Evolutionary conservation across 2,329 filamentous ascomycete genomes (phyloP), one percentile per base, ranked within the genome.

Genomic region (Trichophyton equinum): DNA sequence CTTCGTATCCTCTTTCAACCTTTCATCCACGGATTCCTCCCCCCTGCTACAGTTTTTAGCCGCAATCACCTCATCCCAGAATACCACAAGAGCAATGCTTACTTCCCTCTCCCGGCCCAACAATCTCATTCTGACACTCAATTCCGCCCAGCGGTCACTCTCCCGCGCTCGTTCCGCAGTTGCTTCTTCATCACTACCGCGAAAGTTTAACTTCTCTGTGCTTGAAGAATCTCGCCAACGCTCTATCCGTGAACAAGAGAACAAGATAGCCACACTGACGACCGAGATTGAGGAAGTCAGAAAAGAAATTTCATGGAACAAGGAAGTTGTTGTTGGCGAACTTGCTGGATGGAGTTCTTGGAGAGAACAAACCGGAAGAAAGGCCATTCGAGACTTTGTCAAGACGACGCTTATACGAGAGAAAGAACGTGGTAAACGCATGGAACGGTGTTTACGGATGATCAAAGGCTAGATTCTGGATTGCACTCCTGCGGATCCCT

Each of bases 291-390:
- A 86, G 20, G 82, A 84, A 49, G 74, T 96, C n/a, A 86, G 87
- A 0, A 84, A 84, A 58, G 94, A 99, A 73, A 77, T 99, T 60
- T 79, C 90, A 57, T 96, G 94, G 73, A 96, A 91, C 56, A 92
- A 96, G 75, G 89, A 95, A 73, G 90, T 92, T 13, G 92, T 97
- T 25, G 92, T 95, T 5, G 82, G 85, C 1, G 94, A 99, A 75
- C 74, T 99, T 61, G 94, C 94, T 0, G 91, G 89, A 15, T 99
- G 94, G 90, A 91, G 96, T 69, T 90, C 95, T 46, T 83, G 91
- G 76, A 85, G 95, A 69, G 89, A 90, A 66, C 84, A 82, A 68
- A 84, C 89, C 75, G 91, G 88, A 1, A 79, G 85, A 63, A 82
- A 82, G 62, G 88, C 89, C 30, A 82, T 96, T 63, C 83, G 81